A percentile compares a stretch with the other conserved stretches of the same genome.
Evolutionary conservation across 1,284 basidiomycete genomes (phyloP).

Genomic region (Fomitopsis palustris): DNA sequence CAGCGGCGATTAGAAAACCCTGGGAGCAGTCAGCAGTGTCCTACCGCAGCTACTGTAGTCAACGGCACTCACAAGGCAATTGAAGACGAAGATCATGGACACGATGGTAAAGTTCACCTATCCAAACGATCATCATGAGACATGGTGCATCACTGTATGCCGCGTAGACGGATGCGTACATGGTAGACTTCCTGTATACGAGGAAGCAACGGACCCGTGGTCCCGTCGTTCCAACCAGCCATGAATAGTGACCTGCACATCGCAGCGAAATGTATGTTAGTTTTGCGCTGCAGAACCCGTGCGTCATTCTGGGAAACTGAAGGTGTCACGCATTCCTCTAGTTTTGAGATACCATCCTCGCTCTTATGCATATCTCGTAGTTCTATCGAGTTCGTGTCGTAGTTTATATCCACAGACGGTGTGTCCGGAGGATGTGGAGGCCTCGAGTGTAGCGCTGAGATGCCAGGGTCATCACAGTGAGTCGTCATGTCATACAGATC

Average conservation of each 20-base stretch:
- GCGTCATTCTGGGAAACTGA: background rate
- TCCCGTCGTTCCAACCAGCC: slow-evolving; percentile 61
- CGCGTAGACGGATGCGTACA: slow-evolving; percentile 23
- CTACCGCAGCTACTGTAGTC: background rate
- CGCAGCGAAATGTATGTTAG: slow-evolving; percentile 33
- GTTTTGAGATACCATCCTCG: background rate
- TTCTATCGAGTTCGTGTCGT: slow-evolving; percentile 6
- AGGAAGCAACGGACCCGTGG: slow-evolving; percentile 55
- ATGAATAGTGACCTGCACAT: slow-evolving; percentile 42
- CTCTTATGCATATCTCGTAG: background rate
- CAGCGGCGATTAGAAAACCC: slow-evolving; percentile 46
- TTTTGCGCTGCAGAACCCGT: slow-evolving; percentile 8
- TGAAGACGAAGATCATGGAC: slow-evolving; percentile 55
- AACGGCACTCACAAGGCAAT: slow-evolving; percentile 40
- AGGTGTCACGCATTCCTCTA: background rate
- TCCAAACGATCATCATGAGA: background rate
- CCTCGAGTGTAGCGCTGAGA: slow-evolving; percentile 8
- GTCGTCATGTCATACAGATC: too few relatives aligned
- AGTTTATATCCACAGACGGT: background rate
- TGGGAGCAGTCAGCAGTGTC: slow-evolving; percentile 11
- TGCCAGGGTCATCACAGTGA: background rate
- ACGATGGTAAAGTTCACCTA: slow-evolving; percentile 44
- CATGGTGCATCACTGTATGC: background rate
- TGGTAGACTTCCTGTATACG: slow-evolving; percentile 50
- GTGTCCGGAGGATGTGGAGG: slow-evolving; percentile 13